These are phyloP conservation scores for Chloris gayana DNA, from an alignment of 176 grass and related monocot species.

Conservation along the genomic window DNA sequence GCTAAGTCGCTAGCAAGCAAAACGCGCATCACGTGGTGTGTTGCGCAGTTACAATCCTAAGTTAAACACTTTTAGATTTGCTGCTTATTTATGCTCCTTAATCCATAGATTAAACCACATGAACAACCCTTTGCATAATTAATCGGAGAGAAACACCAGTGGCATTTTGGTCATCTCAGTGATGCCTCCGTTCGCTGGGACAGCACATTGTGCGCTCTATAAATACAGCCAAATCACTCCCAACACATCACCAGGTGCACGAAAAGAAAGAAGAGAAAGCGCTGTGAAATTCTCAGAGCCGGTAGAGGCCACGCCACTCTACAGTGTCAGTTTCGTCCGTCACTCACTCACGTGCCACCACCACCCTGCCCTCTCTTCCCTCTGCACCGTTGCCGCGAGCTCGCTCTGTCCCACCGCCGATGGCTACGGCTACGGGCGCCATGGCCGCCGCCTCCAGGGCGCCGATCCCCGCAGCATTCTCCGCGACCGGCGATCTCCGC, in stretches of 20 bases:
- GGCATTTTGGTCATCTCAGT: not conserved
- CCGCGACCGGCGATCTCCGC: constrained; percentile 6
- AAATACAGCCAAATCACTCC: constrained; percentile 26
- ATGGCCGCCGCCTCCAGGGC: constrained; percentile 27
- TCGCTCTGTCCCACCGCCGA: constrained; percentile 8
- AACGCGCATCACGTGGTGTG: too few relatives aligned
- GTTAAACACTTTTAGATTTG: too few relatives aligned
- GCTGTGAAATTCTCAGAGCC: constrained; percentile 1
- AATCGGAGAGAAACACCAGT: not conserved
- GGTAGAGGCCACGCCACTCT: constrained; percentile 35
- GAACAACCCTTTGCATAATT: not conserved
- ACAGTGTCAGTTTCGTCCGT: constrained; percentile 17
- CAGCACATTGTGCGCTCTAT: not conserved
- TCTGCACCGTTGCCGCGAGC: constrained; percentile 20
- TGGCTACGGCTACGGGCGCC: constrained; percentile 64
- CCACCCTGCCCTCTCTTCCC: not conserved
- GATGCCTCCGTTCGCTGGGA: not conserved
- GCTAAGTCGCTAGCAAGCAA: too few relatives aligned
- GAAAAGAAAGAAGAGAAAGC: not conserved
- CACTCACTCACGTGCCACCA: not conserved
- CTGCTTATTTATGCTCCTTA: too few relatives aligned
- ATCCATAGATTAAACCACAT: too few relatives aligned
- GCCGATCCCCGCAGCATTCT: constrained; percentile 18
- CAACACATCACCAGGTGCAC: not conserved
- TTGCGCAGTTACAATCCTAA: too few relatives aligned